These are phyloP conservation scores for Babesia bigemina DNA, from an alignment of 169 alveolate genomes.

Conservation along the genomic window DNA sequence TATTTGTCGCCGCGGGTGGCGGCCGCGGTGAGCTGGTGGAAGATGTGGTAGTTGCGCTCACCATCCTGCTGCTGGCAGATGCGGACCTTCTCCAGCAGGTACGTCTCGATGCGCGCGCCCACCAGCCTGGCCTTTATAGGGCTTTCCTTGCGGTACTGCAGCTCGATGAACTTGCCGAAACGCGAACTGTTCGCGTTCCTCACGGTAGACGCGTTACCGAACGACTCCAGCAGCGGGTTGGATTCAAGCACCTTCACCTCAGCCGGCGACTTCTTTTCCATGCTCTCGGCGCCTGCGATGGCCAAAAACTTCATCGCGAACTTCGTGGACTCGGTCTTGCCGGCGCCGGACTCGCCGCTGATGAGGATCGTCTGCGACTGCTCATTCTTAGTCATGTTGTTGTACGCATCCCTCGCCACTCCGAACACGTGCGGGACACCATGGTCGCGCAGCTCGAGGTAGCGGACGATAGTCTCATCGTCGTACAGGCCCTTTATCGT, in stretches of 20 bases:
- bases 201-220: constrained; percentile 98
- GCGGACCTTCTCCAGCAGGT: constrained; percentile 96
- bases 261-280: constrained; percentile 70
- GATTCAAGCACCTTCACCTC: constrained; percentile 93
- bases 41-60: constrained; percentile 97
- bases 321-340: constrained; percentile 98
- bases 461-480: constrained; percentile 58
- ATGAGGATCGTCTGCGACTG: constrained; percentile 93
- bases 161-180: constrained; percentile 98
- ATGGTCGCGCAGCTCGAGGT: constrained; percentile 63
- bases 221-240: constrained; percentile 98
- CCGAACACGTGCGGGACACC: constrained; percentile 92
- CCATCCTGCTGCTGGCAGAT: constrained; percentile 92
- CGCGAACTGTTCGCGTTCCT: constrained; percentile 94
- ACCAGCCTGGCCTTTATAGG: constrained; percentile 81
- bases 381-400: constrained; percentile 85
- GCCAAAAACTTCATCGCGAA: constrained; percentile 94
- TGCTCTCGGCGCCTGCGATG: constrained; percentile 80
- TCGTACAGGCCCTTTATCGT: constrained; percentile 72
- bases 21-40: constrained; percentile 93
- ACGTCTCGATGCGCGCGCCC: constrained; percentile 96
- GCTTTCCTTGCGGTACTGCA: constrained; percentile 78
- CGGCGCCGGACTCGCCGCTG: constrained; percentile 99
- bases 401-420: constrained; percentile 92
- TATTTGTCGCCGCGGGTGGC: constrained; percentile 69